Base-by-base conservation (phyloP, 2,329 filamentous ascomycete species). In the Alternaria novae-zelandiae region DNA sequence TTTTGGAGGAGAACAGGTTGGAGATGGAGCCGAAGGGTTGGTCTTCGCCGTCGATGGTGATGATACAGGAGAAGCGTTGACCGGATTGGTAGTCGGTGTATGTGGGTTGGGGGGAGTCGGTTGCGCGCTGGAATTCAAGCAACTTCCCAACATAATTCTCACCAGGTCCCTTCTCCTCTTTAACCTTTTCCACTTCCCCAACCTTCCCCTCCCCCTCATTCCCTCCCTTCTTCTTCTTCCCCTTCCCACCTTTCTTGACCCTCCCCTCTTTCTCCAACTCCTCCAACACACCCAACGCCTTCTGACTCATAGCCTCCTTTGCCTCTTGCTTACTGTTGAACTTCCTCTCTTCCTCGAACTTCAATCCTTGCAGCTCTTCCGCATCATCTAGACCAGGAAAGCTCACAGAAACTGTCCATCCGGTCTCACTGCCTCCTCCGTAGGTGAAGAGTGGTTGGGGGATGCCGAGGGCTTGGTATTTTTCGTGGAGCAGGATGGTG, bases 301-400 rank as follows among this genome's bases (percentile, higher is more conserved):
- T 66, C 68, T 75, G 74, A 45, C 77, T 78, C 21, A 80, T 54
- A 2, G 71, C 77, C 60, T 84, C 82, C 59, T 81, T 83, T 0
- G 80, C 82, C 54, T 81, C 79, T 61, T 80, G 80, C 71, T 84
- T 83, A 43, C 72, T 80, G 8, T 69, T 67, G 64, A 74, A 82
- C 15, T 66, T 69, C 3, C 72, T 73, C 8, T 65, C 26, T 11
- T 69, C 70, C 5, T 66, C 36, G n/a, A 41, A 41, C n/a, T 41
- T 64, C 20, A 77, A 23, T 6, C 61, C 59, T 15, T 74, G 68
- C 11, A 68, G 21, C 43, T 70, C 68, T 4, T 59, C 57, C 2
- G 50, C 62, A 26, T 63, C 54, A 0, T 59, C 44, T 5, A 74
- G 45, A 5, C 67, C 68, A 4, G 69, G 66, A 44, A 80, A 76